phyloP scores from a whole-genome alignment of 306 rosid genomes.

The Fragaria ananassa region DNA sequence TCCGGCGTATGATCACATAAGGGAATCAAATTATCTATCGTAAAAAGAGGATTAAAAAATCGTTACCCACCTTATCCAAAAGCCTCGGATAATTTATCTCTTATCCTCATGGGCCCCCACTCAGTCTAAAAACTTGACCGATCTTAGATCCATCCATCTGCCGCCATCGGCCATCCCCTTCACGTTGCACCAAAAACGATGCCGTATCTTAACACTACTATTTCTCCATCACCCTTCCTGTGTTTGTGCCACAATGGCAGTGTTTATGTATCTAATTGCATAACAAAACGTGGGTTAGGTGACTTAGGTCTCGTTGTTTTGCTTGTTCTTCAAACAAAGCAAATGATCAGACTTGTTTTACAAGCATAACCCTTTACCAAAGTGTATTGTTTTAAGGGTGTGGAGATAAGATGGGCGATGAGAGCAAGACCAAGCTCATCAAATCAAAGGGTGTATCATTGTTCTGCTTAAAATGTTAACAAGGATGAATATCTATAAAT shows the following conservation, averaged over 20 bases:
- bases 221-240: neutral
- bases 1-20: neutral
- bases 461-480: too few species aligned
- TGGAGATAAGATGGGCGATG: too few species aligned
- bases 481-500: too few species aligned
- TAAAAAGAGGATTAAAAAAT: neutral
- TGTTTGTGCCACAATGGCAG: neutral
- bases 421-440: too few species aligned
- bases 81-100: neutral
- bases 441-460: too few species aligned
- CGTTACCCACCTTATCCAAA: neutral
- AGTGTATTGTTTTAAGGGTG: too few species aligned
- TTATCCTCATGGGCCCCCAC: neutral
- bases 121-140: neutral
- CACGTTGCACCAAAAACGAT: neutral
- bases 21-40: neutral
- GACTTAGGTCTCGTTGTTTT: neutral
- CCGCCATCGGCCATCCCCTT: neutral
- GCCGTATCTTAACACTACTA: neutral
- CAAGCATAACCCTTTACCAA: neutral
- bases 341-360: neutral
- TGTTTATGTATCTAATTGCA: neutral
- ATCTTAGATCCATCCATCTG: neutral
- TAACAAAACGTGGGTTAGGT: neutral
- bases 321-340: neutral